Base-by-base conservation (phyloP, 805 yeast genomes). In the Myxozyma neglecta region DNA sequence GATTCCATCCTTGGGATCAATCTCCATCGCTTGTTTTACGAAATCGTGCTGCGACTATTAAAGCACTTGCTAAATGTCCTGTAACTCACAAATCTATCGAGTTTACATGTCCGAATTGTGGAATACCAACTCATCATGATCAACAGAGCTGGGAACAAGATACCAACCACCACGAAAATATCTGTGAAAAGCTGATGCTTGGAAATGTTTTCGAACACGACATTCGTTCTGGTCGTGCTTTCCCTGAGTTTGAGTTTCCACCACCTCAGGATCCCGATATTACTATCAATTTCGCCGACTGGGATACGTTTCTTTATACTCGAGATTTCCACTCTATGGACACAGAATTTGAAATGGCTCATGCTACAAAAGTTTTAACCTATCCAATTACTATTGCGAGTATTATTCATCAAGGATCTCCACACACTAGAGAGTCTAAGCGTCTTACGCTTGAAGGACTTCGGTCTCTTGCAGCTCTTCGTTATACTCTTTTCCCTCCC, bases 201-300 rank as follows among this genome's bases (percentile, higher is more conserved):
- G 97, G 90, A 46, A 94, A 94, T 75, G 83, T 89, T 56, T 93
- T 86, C 75, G 99, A 94, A 75, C 98, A 93, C 72, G 99, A 94
- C 76, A 79, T 94, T 68, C 84, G 98, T 74, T 86, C 94, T 45
- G 98, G 97, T 3, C 83, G 99, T 72, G 88, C 86, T 54, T 93
- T 94, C 76, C 97, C 97, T 24, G 98, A 94, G 77, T 92, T 94
- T 72, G 94, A 90, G 70, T 91, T 94, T 77, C 98, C 99, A 6
- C 85, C 83, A 3, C 81, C 79, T 14, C 96, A 89, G 74, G 88
- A 86, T 56, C 80, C 79, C 54, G 97, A 92, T 72, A 85, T 86
- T 64, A 70, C 73, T 42, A 84, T 91, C 63, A 91, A 90, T 72
- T 83, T 90, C 72, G 79, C 85, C 53, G 86, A 83, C 73, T 94